These are phyloP conservation scores for Kwoniella europaea DNA, from an alignment of 768 basidiomycete genomes.

Conservation along the genomic window DNA sequence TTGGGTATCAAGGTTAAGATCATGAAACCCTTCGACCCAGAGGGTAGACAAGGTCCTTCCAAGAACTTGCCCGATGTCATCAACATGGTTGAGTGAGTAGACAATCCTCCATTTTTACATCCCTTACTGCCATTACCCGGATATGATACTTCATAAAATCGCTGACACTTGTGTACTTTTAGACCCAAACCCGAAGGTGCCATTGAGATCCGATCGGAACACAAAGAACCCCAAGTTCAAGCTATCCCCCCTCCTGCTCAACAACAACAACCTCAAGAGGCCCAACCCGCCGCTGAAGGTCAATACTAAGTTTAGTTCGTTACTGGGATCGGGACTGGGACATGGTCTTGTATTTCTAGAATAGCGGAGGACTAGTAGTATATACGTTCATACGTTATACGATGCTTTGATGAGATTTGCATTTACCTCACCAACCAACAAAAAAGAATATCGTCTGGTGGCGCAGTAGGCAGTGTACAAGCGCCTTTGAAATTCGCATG, in stretches of 20 bases:
- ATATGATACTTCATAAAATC: not conserved
- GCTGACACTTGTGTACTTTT: slow-evolving; percentile 5
- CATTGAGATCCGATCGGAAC: slow-evolving; percentile 86
- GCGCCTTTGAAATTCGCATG: no score
- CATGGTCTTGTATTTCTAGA: not conserved
- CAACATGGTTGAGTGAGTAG: slow-evolving; percentile 75
- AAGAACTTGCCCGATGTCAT: slow-evolving; percentile 96
- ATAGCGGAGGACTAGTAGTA: not conserved
- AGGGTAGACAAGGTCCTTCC: slow-evolving; percentile 83
- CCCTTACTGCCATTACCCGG: not conserved
- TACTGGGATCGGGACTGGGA: not conserved
- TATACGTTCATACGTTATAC: slow-evolving; percentile 3
- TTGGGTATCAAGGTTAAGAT: slow-evolving; percentile 99
- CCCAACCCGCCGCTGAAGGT: slow-evolving; percentile 24
- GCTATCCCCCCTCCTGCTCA: slow-evolving; percentile 32
- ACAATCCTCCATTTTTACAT: not conserved
- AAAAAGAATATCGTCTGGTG: no score
- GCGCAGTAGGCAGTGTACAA: no score
- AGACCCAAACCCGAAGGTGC: slow-evolving; percentile 83
- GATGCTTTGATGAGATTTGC: slow-evolving; percentile 11
- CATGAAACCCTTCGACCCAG: slow-evolving; percentile 96
- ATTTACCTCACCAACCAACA: not conserved
- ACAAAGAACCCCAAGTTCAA: slow-evolving; percentile 65
- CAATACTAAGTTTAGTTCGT: slow-evolving; percentile 22
- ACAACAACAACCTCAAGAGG: slow-evolving; percentile 31